Evolutionary conservation across 139 green algal genomes (phyloP), one percentile per base, ranked within the genome.

Genomic region (Chlamydomonas sp.): DNA sequence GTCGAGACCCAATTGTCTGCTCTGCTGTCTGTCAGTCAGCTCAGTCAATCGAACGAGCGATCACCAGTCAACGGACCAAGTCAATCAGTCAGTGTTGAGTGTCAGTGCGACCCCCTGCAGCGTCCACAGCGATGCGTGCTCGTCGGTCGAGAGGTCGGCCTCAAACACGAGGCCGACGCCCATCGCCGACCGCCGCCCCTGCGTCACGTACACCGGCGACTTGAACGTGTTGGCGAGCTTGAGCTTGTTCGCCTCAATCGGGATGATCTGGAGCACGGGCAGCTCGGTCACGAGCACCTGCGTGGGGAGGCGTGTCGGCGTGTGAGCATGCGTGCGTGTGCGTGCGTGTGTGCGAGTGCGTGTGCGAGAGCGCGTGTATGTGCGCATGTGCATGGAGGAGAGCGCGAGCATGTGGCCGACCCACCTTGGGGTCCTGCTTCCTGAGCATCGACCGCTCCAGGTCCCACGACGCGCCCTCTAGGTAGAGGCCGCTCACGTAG

Each of bases 401-500:
- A n/a, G n/a, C n/a, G n/a, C n/a, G n/a, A n/a, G n/a, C n/a, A n/a
- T n/a, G n/a, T n/a, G n/a, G n/a, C n/a, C n/a, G 20, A 54, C 43
- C 16, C 43, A 54, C 69, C 75, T 92, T 90, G 31, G 88, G 85
- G 35, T 84, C 69, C 78, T 94, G 90, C 43, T 73, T 74, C 5
- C 26, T 71, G 2, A 96, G 83, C 49, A 76, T 49, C 30, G 60
- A 47, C 2, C 64, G 50, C 36, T 88, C 60, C 2, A 78, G 3
- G 76, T 96, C 87, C 90, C 88, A 96, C 0, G 59, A 76, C 1
- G 90, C 90, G 28, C 90, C 90, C 78, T 96, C 90, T 50, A 96
- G 75, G 75, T 86, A 93, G 64, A 96, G 70, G 26, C 90, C 90
- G 26, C 70, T 75, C 37, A 95, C 76, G 65, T 89, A 94, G 77